Conservation (phyloP, 768 basidiomycete species). For the Auricularia auricula-judae region DNA sequence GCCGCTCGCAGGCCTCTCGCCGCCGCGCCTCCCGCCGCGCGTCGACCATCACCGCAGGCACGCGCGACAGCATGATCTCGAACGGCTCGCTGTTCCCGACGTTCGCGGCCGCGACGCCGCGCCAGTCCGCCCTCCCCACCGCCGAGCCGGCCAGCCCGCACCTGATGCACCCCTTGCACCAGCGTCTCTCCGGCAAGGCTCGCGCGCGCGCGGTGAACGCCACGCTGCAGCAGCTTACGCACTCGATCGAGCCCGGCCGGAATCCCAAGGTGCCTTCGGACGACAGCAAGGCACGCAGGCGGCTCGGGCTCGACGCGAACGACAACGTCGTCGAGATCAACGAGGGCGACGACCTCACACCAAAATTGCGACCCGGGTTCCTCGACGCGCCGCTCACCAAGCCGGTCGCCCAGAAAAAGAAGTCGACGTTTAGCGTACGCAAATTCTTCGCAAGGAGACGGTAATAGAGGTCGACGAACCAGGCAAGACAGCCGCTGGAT, state of each 20-base stretch:
- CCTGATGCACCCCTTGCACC: background rate
- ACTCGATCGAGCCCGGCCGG: background rate
- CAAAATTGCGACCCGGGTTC: background rate
- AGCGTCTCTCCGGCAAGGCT: background rate
- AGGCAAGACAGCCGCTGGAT: no score
- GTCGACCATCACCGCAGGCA: background rate
- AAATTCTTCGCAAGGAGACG: background rate
- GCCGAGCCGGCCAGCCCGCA: background rate
- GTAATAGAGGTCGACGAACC: no score
- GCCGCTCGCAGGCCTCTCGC: background rate
- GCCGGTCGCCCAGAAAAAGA: background rate
- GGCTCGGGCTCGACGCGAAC: background rate
- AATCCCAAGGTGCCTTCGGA: background rate
- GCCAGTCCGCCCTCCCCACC: background rate
- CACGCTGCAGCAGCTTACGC: background rate
- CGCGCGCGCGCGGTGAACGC: background rate
- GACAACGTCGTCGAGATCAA: background rate
- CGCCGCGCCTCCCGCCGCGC: background rate
- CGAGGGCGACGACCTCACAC: background rate
- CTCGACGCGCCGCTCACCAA: background rate
- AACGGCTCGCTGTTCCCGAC: background rate
- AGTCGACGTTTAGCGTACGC: background rate
- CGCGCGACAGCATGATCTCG: background rate
- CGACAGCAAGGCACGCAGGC: background rate
- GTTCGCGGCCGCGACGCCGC: background rate